Evolutionary conservation across 2,329 filamentous ascomycete species (phyloP).

Genomic region (Penicillium paneum): DNA sequence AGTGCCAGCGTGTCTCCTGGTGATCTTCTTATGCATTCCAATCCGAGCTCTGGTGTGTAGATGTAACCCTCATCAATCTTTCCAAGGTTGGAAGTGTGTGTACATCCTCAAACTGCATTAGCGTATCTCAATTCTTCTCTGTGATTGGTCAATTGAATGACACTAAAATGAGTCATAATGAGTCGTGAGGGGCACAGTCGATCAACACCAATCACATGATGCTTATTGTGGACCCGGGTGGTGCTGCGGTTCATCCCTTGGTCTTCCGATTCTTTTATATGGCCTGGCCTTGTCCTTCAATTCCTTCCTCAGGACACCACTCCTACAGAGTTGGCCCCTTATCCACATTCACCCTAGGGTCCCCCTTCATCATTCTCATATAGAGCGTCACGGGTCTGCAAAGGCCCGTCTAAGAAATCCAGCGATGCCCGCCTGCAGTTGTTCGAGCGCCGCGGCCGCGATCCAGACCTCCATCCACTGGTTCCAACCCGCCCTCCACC

Average conservation of each 20-base stretch:
- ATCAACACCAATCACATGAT: constrained; percentile 9
- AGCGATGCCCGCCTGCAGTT: constrained; percentile 24
- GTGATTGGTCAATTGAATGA: constrained; percentile 9
- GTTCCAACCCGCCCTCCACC: constrained; percentile 17
- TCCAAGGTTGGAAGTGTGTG: neutral
- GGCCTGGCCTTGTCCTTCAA: neutral
- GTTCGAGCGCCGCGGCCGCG: constrained; percentile 17
- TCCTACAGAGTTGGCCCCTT: constrained; percentile 15
- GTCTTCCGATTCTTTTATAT: constrained; percentile 13
- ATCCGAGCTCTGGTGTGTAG: neutral
- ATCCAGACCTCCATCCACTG: constrained; percentile 12
- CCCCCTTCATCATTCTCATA: neutral
- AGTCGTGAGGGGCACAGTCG: constrained; percentile 12
- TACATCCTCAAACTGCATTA: neutral
- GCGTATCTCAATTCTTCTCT: neutral
- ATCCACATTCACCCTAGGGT: constrained; percentile 4
- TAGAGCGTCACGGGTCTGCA: constrained; percentile 24
- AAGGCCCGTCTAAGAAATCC: constrained; percentile 26
- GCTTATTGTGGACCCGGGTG: neutral
- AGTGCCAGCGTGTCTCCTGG: neutral
- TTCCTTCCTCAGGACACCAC: constrained; percentile 24
- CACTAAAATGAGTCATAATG: constrained; percentile 30
- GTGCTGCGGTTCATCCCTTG: constrained; percentile 3
- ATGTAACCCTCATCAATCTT: neutral
- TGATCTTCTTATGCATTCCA: neutral